Conservation (phyloP, 2,329 filamentous ascomycete species). For the Dactylonectria macrodidyma region DNA sequence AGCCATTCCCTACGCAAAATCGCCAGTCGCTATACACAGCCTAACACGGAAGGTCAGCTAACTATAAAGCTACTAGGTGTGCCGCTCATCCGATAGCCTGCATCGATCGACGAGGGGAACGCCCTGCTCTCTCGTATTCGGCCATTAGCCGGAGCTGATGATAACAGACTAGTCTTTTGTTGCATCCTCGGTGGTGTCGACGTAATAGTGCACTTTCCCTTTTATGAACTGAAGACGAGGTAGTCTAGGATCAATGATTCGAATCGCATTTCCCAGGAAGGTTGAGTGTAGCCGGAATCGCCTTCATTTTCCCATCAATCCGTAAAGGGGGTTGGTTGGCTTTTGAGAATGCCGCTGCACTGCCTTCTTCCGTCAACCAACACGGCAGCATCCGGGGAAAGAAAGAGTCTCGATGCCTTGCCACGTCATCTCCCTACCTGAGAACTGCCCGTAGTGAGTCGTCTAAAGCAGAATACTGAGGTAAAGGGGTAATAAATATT, state of each 20-base stretch:
- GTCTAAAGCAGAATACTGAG: neutral
- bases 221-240: neutral
- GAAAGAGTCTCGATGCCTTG: neutral
- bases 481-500: neutral
- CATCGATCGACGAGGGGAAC: neutral
- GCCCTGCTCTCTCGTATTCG: neutral
- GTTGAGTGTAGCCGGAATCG: neutral
- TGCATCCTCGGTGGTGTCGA: neutral
- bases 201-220: neutral
- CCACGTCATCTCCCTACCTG: neutral
- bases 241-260: neutral
- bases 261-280: neutral
- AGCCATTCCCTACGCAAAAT: neutral
- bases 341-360: constrained; percentile 2
- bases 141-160: neutral
- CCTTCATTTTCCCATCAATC: neutral
- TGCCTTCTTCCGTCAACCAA: neutral
- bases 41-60: neutral
- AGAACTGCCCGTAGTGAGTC: neutral
- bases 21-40: neutral
- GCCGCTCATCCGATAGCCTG: neutral
- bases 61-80: neutral
- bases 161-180: neutral
- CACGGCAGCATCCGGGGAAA: neutral
- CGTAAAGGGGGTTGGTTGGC: neutral